These are phyloP conservation scores for Seiridium unicorne DNA, from an alignment of 2,329 filamentous ascomycete genomes.

Conservation along the genomic window DNA sequence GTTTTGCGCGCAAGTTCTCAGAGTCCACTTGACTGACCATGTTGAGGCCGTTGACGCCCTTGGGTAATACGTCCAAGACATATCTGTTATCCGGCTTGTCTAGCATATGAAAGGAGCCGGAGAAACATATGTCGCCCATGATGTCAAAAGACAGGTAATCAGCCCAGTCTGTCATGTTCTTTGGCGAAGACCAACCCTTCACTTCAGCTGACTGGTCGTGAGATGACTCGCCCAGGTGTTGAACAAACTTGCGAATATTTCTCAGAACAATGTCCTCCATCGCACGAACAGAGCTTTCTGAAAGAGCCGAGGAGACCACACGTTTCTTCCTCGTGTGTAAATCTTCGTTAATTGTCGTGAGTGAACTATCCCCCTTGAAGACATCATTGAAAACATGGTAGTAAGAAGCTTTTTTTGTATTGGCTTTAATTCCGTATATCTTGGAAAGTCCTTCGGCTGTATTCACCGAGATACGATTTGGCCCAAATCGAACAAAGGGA, in stretches of 20 bases:
- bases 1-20: neutral
- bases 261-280: constrained; percentile 66
- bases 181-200: constrained; percentile 56
- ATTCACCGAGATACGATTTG: constrained; percentile 77
- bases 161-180: constrained; percentile 60
- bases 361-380: constrained; percentile 68
- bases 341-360: constrained; percentile 67
- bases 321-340: constrained; percentile 69
- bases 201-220: constrained; percentile 30
- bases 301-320: constrained; percentile 69
- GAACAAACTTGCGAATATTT: constrained; percentile 64
- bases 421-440: constrained; percentile 63
- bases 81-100: constrained; percentile 41
- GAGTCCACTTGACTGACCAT: constrained; percentile 48
- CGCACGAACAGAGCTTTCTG: constrained; percentile 46
- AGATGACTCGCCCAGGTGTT: constrained; percentile 44
- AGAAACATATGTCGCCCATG: constrained; percentile 58
- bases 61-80: constrained; percentile 59
- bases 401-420: constrained; percentile 67
- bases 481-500: constrained; percentile 70
- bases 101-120: constrained; percentile 61
- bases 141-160: constrained; percentile 63
- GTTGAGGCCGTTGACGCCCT: constrained; percentile 65
- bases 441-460: constrained; percentile 63
- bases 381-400: constrained; percentile 64